These are phyloP conservation scores for Chloranthus sessilifolius DNA, from an alignment of 164 flowering plant genomes.

Conservation along the genomic window DNA sequence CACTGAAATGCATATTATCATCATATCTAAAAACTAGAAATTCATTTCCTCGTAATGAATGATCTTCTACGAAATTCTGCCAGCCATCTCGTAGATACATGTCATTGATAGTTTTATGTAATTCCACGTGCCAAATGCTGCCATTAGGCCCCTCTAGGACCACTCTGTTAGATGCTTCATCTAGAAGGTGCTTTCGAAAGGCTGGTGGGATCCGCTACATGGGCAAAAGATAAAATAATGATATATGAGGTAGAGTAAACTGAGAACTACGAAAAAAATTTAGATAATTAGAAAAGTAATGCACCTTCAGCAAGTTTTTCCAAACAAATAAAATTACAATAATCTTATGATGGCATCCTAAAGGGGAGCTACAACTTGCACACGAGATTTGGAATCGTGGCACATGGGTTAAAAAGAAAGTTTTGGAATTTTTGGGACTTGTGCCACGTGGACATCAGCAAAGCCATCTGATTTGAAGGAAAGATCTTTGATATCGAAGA, in stretches of 20 bases:
- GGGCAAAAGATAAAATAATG: background rate
- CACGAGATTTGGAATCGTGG: background rate
- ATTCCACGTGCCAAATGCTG: constrained; percentile 13
- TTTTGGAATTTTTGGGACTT: too few relatives aligned
- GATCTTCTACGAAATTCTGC: constrained; percentile 13
- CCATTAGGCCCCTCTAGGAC: constrained; percentile 17
- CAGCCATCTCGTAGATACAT: constrained; percentile 18
- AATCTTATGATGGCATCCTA: background rate
- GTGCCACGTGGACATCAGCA: too few relatives aligned
- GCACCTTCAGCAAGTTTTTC: background rate
- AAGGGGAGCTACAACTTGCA: background rate
- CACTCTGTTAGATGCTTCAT: constrained; percentile 3
- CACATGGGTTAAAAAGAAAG: too few relatives aligned
- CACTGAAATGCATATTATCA: constrained; percentile 16
- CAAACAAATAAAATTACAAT: background rate
- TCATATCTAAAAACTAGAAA: constrained; percentile 21
- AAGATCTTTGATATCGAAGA: too few relatives aligned
- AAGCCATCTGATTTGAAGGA: too few relatives aligned
- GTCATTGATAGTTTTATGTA: background rate
- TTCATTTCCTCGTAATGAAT: constrained; percentile 12
- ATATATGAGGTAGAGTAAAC: background rate
- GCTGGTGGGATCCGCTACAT: constrained; percentile 27
- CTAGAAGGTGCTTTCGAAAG: constrained; percentile 7
- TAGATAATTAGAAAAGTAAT: background rate
- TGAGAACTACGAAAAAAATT: background rate